Base-by-base conservation (phyloP, 495 filamentous ascomycete genomes). In the Filosporella fistucella region DNA sequence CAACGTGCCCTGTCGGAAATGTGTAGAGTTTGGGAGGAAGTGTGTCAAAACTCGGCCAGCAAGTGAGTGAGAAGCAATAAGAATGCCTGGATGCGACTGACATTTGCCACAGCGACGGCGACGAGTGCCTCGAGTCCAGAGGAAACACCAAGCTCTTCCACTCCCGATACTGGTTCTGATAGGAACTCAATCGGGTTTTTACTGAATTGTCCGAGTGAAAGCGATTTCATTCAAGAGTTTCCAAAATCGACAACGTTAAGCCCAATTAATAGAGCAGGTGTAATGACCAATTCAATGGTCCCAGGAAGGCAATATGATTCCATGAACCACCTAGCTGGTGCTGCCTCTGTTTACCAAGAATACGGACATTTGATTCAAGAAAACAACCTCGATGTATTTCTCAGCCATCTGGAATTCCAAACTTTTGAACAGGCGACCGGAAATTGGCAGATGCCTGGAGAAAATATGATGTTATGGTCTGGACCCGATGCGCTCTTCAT, bases 131-230 rank as follows among this genome's bases (percentile, higher is more conserved):
- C 55, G 21, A 58, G 47, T 37, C 46, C 47, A 8, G 56, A 55
- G 12, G 45, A 41, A 10, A 43, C 52, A 7, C 39, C 43, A 10
- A 25, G 38, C 23, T 41, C 48, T 4, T 41, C 43, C 4, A 55
- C 51, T 17, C 47, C 57, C 13, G 57, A 60, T 26, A 24, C 50
- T 1, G 30, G 25, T 14, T 54, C 54, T 11, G 53, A 57, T 34
- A 49, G 57, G 3, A 60, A 52, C 28, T 60, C 57, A n/a, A 60
- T 60, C 20, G 53, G 51, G 11, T 60, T 60, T 17, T 47, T 60
- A 3, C 50, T 60, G 0, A 60, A 60, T 26, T 45, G 45, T 21
- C 43, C 54, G 5, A 43, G 39, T 14, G 53, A 57, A n/a, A 39
- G 20, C 7, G 54, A 60, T 28, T 57, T 57, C 42, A 47, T 55